These are phyloP conservation scores for Coemansia sp. DNA, from an alignment of 371 early-diverging fungal genomes.

Conservation along the genomic window DNA sequence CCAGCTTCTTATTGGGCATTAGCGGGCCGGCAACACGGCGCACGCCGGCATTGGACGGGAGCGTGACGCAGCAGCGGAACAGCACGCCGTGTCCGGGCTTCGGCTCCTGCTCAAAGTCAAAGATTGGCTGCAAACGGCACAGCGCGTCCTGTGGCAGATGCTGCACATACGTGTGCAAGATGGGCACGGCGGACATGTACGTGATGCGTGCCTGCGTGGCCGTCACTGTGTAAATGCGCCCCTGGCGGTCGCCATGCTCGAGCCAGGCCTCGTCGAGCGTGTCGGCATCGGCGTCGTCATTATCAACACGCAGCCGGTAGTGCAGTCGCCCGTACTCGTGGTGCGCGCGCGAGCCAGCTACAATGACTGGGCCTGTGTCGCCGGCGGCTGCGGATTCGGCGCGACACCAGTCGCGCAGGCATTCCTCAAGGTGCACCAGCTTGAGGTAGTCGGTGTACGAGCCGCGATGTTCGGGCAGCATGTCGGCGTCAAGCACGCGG, in stretches of 20 bases:
- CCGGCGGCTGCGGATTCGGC: conserved; percentile 8
- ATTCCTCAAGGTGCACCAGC: conserved; percentile 45
- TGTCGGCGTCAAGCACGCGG: no score
- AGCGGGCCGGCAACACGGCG: conserved; percentile 59
- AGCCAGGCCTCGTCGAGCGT: conserved; percentile 33
- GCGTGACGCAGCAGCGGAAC: conserved; percentile 56
- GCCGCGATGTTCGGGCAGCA: conserved; percentile 17
- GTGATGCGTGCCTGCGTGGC: conserved; percentile 48
- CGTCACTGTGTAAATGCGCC: conserved; percentile 37
- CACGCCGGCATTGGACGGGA: conserved; percentile 70
- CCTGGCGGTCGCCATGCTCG: conserved; percentile 33
- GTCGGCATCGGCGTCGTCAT: conserved; percentile 6
- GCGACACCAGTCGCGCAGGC: conserved; percentile 49
- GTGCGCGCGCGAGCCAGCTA: conserved; percentile 7
- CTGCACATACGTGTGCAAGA: conserved; percentile 44
- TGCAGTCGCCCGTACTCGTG: conserved; percentile 24
- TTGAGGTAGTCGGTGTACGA: conserved; percentile 46
- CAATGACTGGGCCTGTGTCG: conserved; percentile 13
- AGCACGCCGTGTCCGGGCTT: background rate
- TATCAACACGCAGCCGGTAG: conserved; percentile 17
- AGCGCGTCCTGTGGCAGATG: conserved; percentile 47
- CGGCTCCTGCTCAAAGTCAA: conserved; percentile 26
- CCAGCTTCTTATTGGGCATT: conserved; percentile 60
- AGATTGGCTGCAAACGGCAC: conserved; percentile 52
- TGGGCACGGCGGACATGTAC: conserved; percentile 38